A percentile compares a stretch with the other conserved stretches of the same genome.
Evolutionary conservation across 805 yeast species (phyloP).

Genomic region (Kregervanrija delftensis): DNA sequence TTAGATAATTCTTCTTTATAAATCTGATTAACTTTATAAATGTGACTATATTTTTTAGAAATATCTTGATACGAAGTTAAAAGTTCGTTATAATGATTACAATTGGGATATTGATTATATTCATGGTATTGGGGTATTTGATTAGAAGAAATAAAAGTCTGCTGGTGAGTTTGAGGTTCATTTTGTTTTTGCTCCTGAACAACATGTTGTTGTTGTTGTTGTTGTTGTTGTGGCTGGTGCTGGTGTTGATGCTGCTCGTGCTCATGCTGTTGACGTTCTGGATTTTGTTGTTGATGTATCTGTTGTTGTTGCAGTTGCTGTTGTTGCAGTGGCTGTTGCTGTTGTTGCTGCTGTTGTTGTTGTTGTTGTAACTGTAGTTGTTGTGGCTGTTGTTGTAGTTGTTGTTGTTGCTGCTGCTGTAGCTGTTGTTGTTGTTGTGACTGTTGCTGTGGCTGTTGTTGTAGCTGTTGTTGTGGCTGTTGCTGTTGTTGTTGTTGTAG

Average conservation of each 20-base stretch:
- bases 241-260: no score
- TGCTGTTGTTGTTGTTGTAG: background rate
- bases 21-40: constrained; percentile 35
- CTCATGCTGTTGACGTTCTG: background rate
- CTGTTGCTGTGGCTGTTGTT: constrained; percentile 1
- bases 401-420: constrained; percentile 10
- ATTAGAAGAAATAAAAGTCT: no score
- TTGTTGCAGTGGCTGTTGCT: constrained; percentile 6
- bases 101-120: no score
- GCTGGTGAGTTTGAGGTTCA: no score
- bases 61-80: no score
- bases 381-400: constrained; percentile 11
- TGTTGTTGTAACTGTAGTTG: constrained; percentile 5
- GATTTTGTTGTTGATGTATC: constrained; percentile 7
- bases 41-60: no score
- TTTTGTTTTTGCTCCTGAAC: no score
- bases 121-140: no score
- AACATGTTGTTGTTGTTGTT: no score
- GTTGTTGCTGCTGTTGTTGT: constrained; percentile 5
- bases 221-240: no score
- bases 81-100: no score
- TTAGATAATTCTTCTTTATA: constrained; percentile 41
- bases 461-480: background rate
- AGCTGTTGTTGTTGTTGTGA: constrained; percentile 2
- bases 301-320: constrained; percentile 1